These are phyloP conservation scores for Sideroxylon spinosum DNA, from an alignment of 179 eudicot genomes.

Conservation along the genomic window DNA sequence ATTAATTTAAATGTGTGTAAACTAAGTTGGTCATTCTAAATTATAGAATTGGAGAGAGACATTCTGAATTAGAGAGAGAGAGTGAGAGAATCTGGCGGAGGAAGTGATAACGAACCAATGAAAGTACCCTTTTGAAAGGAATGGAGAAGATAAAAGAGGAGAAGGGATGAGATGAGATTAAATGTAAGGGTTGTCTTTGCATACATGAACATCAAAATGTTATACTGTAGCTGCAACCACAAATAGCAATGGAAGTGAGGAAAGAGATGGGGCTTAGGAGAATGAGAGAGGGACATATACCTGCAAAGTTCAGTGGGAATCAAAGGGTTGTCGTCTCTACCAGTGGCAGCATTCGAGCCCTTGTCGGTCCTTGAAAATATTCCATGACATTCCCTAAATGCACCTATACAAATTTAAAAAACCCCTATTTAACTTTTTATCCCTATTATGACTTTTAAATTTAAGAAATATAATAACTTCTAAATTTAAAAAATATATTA, in stretches of 20 bases:
- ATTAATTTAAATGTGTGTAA: too few species aligned
- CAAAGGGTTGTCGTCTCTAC: constrained; percentile 35
- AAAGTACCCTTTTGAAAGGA: background rate
- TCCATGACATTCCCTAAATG: background rate
- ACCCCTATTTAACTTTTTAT: too few species aligned
- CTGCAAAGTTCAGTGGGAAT: constrained; percentile 30
- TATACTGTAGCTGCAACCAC: constrained; percentile 15
- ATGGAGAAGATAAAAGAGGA: background rate
- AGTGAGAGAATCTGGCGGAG: background rate
- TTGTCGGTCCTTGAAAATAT: constrained; percentile 30
- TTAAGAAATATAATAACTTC: too few species aligned
- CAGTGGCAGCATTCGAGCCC: constrained; percentile 29
- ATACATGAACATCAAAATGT: background rate
- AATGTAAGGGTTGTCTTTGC: background rate
- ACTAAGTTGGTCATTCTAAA: too few species aligned
- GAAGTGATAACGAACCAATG: background rate
- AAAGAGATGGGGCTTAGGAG: background rate
- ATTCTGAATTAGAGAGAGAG: background rate
- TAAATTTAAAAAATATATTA: too few species aligned
- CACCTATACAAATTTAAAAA: background rate
- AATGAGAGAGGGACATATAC: constrained; percentile 26
- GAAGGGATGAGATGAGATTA: background rate
- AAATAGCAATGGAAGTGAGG: constrained; percentile 12
- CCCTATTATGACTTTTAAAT: too few species aligned
- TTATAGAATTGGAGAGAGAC: too few species aligned